Percentiles rank a stretch among this genome's conserved stretches.
These are phyloP conservation scores for Amyloporia xantha DNA, from an alignment of 768 basidiomycete species.

Conservation along the genomic window DNA sequence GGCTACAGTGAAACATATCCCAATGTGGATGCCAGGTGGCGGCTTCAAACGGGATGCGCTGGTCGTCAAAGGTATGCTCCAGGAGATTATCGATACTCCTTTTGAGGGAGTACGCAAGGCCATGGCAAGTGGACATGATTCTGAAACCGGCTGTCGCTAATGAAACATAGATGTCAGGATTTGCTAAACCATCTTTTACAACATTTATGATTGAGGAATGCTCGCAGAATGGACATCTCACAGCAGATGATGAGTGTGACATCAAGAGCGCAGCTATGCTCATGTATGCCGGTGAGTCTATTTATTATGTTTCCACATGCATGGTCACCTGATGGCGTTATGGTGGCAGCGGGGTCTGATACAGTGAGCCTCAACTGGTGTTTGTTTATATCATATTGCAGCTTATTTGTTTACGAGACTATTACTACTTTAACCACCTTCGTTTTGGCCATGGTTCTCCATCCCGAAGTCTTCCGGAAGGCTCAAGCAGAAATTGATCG, in stretches of 20 bases:
- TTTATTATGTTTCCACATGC: neutral
- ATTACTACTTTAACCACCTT: constrained; percentile 33
- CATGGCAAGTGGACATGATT: constrained; percentile 6
- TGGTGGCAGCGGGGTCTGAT: constrained; percentile 19
- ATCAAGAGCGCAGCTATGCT: constrained; percentile 17
- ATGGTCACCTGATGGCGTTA: constrained; percentile 1
- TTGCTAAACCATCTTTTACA: constrained; percentile 14
- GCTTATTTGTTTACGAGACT: constrained; percentile 24
- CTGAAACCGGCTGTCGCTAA: neutral
- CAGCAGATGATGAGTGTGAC: constrained; percentile 14
- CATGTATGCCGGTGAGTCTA: constrained; percentile 17
- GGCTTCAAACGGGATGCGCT: constrained; percentile 11
- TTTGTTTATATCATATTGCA: neutral
- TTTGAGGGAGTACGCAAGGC: constrained; percentile 12
- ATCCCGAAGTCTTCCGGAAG: constrained; percentile 32
- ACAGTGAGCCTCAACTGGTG: constrained; percentile 8
- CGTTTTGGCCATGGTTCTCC: constrained; percentile 33
- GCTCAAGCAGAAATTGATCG: constrained; percentile 40
- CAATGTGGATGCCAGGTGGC: constrained; percentile 14
- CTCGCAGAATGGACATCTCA: constrained; percentile 5
- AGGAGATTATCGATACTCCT: neutral
- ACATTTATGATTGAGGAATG: constrained; percentile 15
- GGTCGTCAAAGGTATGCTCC: neutral
- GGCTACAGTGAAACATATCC: constrained; percentile 11
- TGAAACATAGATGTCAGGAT: constrained; percentile 11